Evolutionary conservation across 441 rosid species (phyloP).

Genomic region (Daphne laureola): DNA sequence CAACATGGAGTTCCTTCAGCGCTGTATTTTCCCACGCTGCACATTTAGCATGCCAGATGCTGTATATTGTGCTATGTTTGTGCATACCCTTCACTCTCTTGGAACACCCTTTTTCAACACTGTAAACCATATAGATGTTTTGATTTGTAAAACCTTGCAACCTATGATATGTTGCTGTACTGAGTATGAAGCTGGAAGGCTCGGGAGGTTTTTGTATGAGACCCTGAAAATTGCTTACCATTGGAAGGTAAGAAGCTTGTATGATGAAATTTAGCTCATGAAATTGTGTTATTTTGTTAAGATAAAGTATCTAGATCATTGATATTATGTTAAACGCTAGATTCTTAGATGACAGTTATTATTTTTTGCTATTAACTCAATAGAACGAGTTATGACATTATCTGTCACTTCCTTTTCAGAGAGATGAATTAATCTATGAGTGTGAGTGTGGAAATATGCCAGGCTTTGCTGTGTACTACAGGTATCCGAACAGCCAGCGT

Average conservation of each 20-base stretch:
- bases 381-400: conserved; percentile 12
- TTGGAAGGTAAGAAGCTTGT: conserved; percentile 71
- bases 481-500: conserved; percentile 97
- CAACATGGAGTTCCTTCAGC: conserved; percentile 99
- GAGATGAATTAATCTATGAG: conserved; percentile 94
- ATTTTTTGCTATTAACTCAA: conserved; percentile 10
- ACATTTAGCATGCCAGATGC: conserved; percentile 99
- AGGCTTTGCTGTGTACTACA: conserved; percentile 98
- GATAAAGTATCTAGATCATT: no score
- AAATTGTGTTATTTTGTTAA: not conserved
- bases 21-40: conserved; percentile 99
- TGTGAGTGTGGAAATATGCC: conserved; percentile 99
- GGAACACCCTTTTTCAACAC: conserved; percentile 99
- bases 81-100: conserved; percentile 93
- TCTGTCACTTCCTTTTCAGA: conserved; percentile 36
- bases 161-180: conserved; percentile 99
- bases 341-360: not conserved
- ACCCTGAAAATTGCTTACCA: conserved; percentile 93
- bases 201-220: conserved; percentile 92
- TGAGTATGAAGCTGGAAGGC: conserved; percentile 98
- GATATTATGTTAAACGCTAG: no score
- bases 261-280: not conserved
- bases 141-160: conserved; percentile 95
- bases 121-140: conserved; percentile 97
- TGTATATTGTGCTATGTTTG: conserved; percentile 98